These are phyloP conservation scores for Yamadazyma sp. DNA, from an alignment of 805 yeast genomes.

Conservation along the genomic window DNA sequence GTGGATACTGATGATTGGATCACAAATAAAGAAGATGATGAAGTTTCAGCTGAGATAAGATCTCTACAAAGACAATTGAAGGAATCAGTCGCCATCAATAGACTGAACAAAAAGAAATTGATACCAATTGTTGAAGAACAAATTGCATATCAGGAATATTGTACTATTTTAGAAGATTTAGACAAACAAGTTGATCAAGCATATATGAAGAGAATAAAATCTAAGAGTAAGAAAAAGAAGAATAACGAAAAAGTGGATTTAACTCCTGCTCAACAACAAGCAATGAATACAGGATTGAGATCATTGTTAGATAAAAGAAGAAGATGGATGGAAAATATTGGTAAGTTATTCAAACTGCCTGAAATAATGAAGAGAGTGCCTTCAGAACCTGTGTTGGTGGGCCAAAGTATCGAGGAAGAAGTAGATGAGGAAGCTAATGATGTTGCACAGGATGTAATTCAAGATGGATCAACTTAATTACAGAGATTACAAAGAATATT, in stretches of 20 bases:
- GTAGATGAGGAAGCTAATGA: constrained; percentile 29
- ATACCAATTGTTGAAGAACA: constrained; percentile 80
- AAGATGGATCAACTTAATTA: not conserved
- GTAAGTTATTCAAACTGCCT: constrained; percentile 70
- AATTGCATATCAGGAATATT: constrained; percentile 92
- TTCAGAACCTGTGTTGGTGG: constrained; percentile 51
- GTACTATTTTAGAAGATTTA: constrained; percentile 84
- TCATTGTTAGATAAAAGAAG: constrained; percentile 79
- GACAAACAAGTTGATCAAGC: constrained; percentile 97
- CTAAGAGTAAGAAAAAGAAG: constrained; percentile 64
- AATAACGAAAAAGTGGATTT: constrained; percentile 35
- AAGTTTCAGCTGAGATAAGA: constrained; percentile 81
- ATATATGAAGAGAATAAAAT: constrained; percentile 76
- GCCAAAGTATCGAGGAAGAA: constrained; percentile 30
- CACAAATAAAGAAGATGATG: constrained; percentile 85
- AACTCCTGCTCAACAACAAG: constrained; percentile 54
- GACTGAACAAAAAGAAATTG: constrained; percentile 60
- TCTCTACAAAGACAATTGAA: constrained; percentile 65
- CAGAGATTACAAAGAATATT: not conserved
- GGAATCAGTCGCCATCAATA: constrained; percentile 59
- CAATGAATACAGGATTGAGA: constrained; percentile 73
- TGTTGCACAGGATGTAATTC: constrained; percentile 17
- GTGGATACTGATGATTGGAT: constrained; percentile 70
- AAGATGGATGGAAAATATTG: constrained; percentile 88
- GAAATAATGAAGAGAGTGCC: constrained; percentile 80